Evolutionary conservation across 2,329 filamentous ascomycete genomes (phyloP).

Genomic region (Monosporascus ibericus): DNA sequence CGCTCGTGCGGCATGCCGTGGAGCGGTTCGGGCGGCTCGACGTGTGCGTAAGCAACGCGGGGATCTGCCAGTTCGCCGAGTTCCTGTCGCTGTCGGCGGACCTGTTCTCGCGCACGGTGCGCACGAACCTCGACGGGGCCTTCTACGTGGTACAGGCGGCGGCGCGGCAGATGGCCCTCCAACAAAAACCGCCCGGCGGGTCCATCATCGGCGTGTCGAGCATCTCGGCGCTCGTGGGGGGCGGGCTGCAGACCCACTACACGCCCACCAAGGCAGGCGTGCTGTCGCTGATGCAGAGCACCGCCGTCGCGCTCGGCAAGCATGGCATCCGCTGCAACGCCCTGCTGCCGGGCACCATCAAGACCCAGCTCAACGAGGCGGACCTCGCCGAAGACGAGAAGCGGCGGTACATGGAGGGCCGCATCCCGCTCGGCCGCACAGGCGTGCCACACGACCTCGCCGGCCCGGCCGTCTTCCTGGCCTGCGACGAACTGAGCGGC

Average conservation of each 20-base stretch:
- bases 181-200: slow-evolving; percentile 60
- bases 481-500: slow-evolving; percentile 68
- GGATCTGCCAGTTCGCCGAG: slow-evolving; percentile 81
- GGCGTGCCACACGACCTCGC: slow-evolving; percentile 69
- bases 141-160: slow-evolving; percentile 85
- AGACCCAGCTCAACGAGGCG: slow-evolving; percentile 77
- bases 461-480: slow-evolving; percentile 80
- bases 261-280: slow-evolving; percentile 85
- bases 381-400: slow-evolving; percentile 71
- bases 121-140: slow-evolving; percentile 80
- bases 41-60: slow-evolving; percentile 83
- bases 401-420: slow-evolving; percentile 69
- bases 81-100: slow-evolving; percentile 69
- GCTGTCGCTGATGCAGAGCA: slow-evolving; percentile 74
- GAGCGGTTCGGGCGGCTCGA: slow-evolving; percentile 57
- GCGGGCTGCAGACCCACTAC: slow-evolving; percentile 75
- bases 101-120: slow-evolving; percentile 65
- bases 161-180: slow-evolving; percentile 69
- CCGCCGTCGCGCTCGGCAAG: slow-evolving; percentile 70
- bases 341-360: slow-evolving; percentile 74
- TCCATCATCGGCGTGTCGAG: slow-evolving; percentile 73
- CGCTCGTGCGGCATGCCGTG: slow-evolving; percentile 62
- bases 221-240: slow-evolving; percentile 71
- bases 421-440: slow-evolving; percentile 73
- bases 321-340: slow-evolving; percentile 79